Evolutionary conservation across 805 yeast species (phyloP), one percentile per base, ranked within the genome.

Genomic region (Sporopachydermia quercuum): DNA sequence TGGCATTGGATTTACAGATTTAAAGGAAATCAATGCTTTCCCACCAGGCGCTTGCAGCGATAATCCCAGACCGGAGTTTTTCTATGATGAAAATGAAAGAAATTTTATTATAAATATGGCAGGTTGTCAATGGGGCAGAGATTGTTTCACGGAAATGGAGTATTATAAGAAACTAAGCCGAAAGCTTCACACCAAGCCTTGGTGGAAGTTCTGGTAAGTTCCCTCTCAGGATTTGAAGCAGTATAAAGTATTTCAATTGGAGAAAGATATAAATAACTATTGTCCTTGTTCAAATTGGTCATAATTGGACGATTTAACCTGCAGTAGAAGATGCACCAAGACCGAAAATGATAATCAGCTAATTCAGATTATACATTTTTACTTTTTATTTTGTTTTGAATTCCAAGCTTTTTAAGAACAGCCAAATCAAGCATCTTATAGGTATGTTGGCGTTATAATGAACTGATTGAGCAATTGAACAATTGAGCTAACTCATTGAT

Each of bases 121-220:
- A 3, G 93, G 91, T 13, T 81, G 93, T 58, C 82, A 78, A 53
- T 80, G 76, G 66, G 91, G 89, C 2, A 66, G 93, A 56, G 86
- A 82, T 48, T 81, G 93, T 52, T 81, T 91, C 91, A 76, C 76
- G 37, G 93, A 81, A 60, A 81, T 80, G 78, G 85, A 79, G 52
- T 65, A 74, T 50, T 81, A 76, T 50, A 77, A 76, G 54, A 65
- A 70, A 4, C 57, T 77, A 39, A 70, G 75, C 37, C 70, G 61
- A 49, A 64, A 62, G 48, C 55, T 74, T 4, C 76, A 71, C 38
- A 17, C 41, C 14, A 62, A 53, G 45, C 63, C 64, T 38, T 74
- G 78, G 79, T 66, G 58, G 51, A 49, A 60, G 34, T 38, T 49
- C 15, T 49, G 52, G 53, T 42, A 40, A n/a, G n/a, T n/a, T n/a